Conservation (phyloP, 2,329 filamentous ascomycete species). For the Fusarium sp. region DNA sequence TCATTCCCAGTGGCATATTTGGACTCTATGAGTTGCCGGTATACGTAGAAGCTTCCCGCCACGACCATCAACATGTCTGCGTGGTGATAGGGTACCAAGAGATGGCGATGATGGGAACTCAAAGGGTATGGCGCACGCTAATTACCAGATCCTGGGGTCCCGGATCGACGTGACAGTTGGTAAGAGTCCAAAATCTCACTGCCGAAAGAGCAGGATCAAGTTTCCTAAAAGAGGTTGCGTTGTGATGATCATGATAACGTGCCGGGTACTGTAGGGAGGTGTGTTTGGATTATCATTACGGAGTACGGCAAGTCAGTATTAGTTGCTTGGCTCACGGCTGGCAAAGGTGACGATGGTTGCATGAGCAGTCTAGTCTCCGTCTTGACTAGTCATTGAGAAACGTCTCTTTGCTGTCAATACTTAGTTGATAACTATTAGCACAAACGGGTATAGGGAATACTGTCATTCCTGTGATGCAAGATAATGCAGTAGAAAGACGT, state of each 20-base stretch:
- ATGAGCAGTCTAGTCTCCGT: conserved; percentile 10
- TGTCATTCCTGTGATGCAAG: not conserved
- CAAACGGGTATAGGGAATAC: not conserved
- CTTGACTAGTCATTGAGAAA: not conserved
- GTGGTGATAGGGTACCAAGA: not conserved
- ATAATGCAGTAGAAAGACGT: not conserved
- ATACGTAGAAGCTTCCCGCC: conserved; percentile 11
- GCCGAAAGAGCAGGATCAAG: conserved; percentile 1
- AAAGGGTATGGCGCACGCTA: conserved; percentile 5
- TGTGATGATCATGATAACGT: conserved; percentile 3
- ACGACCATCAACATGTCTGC: not conserved
- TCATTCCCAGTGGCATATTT: not conserved
- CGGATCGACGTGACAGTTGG: conserved; percentile 10
- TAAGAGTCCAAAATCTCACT: not conserved
- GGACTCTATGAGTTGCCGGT: not conserved
- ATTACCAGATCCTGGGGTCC: conserved; percentile 11
- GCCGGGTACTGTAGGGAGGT: not conserved
- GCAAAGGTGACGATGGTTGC: conserved; percentile 3
- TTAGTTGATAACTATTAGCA: not conserved
- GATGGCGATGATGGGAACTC: not conserved
- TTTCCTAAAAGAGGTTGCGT: not conserved
- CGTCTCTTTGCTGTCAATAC: conserved; percentile 5
- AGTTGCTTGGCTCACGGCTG: not conserved
- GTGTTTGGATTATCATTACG: not conserved
- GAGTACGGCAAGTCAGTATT: not conserved